Evolutionary conservation across 768 basidiomycete genomes (phyloP), one percentile per base, ranked within the genome.

Genomic region (Russula sp.): DNA sequence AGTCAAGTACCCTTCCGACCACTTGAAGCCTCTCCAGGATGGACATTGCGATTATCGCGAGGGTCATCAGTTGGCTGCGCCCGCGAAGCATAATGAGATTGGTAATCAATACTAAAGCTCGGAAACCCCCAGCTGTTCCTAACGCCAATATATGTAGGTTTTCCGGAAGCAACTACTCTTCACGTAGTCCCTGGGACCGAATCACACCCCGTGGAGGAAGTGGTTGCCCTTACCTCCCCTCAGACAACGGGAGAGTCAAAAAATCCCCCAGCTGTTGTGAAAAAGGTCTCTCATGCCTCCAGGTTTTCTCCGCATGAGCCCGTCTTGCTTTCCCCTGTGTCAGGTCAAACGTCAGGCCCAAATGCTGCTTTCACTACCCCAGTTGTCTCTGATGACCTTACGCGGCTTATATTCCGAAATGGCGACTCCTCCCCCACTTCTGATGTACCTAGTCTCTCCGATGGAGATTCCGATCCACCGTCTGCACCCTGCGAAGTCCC

Each of bases 401-500:
- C 24, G 11, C 56, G 44, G n/a, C 34, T 63, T 34, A 62, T 62
- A 28, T 22, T 61, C 22, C 65, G 50, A 59, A 48, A 36, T 5
- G 65, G 44, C 18, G 56, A 55, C 11, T 28, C 42, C 14, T 57
- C 57, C 5, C 64, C 61, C 16, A 59, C 52, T 38, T 64, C 62
- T 30, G 66, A 67, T 18, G 66, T 65, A 2, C 66, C 66, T 18
- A 67, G 66, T 36, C 55, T 67, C 28, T 65, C 66, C 18, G 64
- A 65, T 62, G 64, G 64, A 14, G 66, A 65, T 55, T 64, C 54
- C 4, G 63, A 49, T 1, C 63, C 66, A 16, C 63, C 66, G 2
- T 67, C 66, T 4, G 63, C 63, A 22, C 30, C 58, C 20, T 67
- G 59, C 42, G 63, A 65, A 28, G 58, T 50, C 16, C 63, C 66